Conservation (phyloP, 1,284 basidiomycete genomes). For the Mrakiaceae sp. region DNA sequence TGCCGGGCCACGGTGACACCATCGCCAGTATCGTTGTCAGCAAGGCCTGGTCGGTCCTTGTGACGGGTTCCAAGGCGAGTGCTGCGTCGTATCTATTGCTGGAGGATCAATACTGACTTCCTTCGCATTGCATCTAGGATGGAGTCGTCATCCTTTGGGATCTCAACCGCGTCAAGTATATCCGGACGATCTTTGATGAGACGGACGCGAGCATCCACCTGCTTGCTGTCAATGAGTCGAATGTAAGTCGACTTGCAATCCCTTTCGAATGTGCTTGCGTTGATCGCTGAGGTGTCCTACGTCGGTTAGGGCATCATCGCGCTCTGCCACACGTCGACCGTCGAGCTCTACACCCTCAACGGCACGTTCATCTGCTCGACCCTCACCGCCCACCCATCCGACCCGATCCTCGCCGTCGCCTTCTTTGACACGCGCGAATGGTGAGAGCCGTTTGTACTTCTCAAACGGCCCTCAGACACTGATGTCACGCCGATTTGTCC, state of each 20-base stretch:
- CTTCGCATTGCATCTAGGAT: constrained; percentile 36
- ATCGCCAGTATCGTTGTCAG: constrained; percentile 64
- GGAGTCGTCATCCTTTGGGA: constrained; percentile 85
- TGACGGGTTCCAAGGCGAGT: constrained; percentile 59
- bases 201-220: constrained; percentile 48
- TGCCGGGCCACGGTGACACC: constrained; percentile 60
- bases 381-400: constrained; percentile 9
- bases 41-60: constrained; percentile 65
- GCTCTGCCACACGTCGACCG: constrained; percentile 25
- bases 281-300: neutral
- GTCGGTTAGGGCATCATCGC: constrained; percentile 31
- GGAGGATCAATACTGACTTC: neutral
- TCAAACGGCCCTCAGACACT: too few species aligned
- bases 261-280: neutral
- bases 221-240: constrained; percentile 71
- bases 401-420: constrained; percentile 10
- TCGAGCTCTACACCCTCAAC: constrained; percentile 35
- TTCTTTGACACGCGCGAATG: constrained; percentile 15
- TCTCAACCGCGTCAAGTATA: constrained; percentile 66
- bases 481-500: too few species aligned
- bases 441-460: neutral
- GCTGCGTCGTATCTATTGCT: neutral
- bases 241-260: constrained; percentile 41
- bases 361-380: constrained; percentile 20
- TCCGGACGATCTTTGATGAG: constrained; percentile 60